Conservation (phyloP, 768 basidiomycete genomes). For the Hygrophorus pudorinus region DNA sequence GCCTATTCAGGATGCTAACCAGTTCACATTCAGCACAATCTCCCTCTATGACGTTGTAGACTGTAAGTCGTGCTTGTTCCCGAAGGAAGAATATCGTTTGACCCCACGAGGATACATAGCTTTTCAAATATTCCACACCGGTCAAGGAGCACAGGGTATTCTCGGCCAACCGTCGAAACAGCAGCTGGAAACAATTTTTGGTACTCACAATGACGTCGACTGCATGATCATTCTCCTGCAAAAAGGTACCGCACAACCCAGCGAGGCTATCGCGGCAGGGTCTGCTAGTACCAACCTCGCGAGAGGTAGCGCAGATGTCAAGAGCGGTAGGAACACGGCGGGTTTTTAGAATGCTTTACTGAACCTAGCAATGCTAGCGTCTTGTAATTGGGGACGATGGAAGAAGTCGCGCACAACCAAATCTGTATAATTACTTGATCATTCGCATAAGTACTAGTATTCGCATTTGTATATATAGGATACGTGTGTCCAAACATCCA, state of each 20-base stretch:
- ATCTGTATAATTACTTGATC: constrained; percentile 1
- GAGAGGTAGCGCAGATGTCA: constrained; percentile 25
- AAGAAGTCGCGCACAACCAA: not conserved
- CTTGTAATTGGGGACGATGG: no score
- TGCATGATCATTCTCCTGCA: constrained; percentile 50
- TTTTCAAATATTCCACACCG: constrained; percentile 60
- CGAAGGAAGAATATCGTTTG: not conserved
- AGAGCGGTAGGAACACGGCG: constrained; percentile 28
- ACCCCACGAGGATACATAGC: constrained; percentile 29
- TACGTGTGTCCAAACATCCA: no score
- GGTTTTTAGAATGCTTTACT: constrained; percentile 18
- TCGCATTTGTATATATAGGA: no score
- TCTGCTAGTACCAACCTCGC: constrained; percentile 14
- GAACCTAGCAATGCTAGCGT: no score
- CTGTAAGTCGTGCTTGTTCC: constrained; percentile 36
- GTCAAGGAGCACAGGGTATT: constrained; percentile 70
- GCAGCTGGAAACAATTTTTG: constrained; percentile 69
- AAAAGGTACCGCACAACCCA: constrained; percentile 49
- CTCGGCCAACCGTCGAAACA: constrained; percentile 72
- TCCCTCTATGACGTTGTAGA: constrained; percentile 74
- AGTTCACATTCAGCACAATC: constrained; percentile 38
- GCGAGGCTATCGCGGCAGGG: constrained; percentile 30
- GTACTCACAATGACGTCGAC: constrained; percentile 52
- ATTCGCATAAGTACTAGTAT: no score
- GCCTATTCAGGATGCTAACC: not conserved